phyloP scores from a whole-genome alignment of 2,329 filamentous ascomycete genomes.

The Diaporthe vaccinii region DNA sequence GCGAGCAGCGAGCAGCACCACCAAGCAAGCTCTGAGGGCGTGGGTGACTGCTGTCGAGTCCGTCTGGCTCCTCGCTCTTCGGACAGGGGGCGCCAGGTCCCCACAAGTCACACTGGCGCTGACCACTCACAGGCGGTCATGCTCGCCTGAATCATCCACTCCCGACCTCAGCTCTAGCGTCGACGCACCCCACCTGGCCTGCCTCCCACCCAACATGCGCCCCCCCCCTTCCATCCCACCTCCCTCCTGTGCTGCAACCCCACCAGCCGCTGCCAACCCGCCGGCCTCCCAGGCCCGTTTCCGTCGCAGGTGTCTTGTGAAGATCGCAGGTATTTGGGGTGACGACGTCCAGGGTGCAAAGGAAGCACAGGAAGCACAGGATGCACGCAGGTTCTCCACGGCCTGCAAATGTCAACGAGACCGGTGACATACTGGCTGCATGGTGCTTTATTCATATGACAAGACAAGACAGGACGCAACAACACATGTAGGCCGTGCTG shows the following conservation, averaged over 20 bases:
- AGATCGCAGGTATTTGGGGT: constrained; percentile 7
- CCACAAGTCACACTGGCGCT: constrained; percentile 19
- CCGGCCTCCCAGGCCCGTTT: not conserved
- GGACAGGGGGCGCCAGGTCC: not conserved
- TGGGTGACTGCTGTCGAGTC: constrained; percentile 10
- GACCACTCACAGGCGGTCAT: constrained; percentile 15
- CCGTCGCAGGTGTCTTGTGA: constrained; percentile 4
- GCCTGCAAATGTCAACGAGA: constrained; percentile 32
- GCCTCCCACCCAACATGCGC: not conserved
- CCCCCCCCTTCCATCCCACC: constrained; percentile 2
- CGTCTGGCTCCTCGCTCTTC: constrained; percentile 6
- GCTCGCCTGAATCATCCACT: constrained; percentile 21
- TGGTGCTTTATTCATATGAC: constrained; percentile 38
- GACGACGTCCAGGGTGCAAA: constrained; percentile 26
- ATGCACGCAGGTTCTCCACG: not conserved
- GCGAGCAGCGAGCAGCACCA: not conserved
- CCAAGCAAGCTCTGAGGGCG: constrained; percentile 2
- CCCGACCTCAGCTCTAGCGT: constrained; percentile 32
- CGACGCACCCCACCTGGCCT: constrained; percentile 2
- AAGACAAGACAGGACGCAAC: not conserved
- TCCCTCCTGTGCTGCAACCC: constrained; percentile 22
- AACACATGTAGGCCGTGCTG: not conserved
- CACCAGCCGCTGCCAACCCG: constrained; percentile 7
- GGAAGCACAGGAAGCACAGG: constrained; percentile 15
- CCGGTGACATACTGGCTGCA: constrained; percentile 42